Evolutionary conservation across 225 moss, liverwort and hornwort species (phyloP).

Genomic region (Polytrichum commune): DNA sequence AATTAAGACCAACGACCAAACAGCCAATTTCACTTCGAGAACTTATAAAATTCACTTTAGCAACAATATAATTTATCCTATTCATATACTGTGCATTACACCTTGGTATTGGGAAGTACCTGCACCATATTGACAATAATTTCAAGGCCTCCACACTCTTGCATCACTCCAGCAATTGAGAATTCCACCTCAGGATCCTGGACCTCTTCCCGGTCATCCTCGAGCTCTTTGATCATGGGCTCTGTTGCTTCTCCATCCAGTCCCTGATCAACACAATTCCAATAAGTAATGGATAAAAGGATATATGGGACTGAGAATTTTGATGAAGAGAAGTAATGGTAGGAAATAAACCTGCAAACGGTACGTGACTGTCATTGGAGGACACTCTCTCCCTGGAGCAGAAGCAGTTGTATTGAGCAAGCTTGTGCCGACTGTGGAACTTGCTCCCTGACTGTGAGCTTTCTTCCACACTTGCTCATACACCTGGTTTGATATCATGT

Average conservation of each 20-base stretch:
- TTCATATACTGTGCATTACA: too few species aligned
- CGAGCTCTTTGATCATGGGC: constrained; percentile 98
- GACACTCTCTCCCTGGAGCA: constrained; percentile 81
- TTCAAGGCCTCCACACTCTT: constrained; percentile 89
- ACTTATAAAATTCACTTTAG: background rate
- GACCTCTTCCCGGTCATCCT: constrained; percentile 96
- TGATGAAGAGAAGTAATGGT: background rate
- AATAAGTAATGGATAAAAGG: too few species aligned
- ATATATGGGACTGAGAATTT: too few species aligned
- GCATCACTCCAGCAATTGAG: constrained; percentile 96
- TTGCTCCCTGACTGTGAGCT: constrained; percentile 77
- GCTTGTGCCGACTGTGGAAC: constrained; percentile 63
- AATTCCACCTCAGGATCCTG: constrained; percentile 99
- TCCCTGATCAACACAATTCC: constrained; percentile 45
- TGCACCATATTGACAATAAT: constrained; percentile 95
- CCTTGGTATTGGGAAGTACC: constrained; percentile 31
- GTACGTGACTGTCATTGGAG: constrained; percentile 97
- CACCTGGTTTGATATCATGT: constrained; percentile 35
- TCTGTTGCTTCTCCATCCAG: constrained; percentile 99
- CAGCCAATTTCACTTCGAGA: too few species aligned
- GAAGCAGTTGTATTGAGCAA: constrained; percentile 60
- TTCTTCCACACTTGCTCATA: constrained; percentile 99
- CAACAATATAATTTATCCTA: background rate
- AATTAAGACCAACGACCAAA: too few species aligned
- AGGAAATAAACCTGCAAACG: constrained; percentile 72